Evolutionary conservation across 257 asterid species (phyloP).

Genomic region (Solanum chilense): DNA sequence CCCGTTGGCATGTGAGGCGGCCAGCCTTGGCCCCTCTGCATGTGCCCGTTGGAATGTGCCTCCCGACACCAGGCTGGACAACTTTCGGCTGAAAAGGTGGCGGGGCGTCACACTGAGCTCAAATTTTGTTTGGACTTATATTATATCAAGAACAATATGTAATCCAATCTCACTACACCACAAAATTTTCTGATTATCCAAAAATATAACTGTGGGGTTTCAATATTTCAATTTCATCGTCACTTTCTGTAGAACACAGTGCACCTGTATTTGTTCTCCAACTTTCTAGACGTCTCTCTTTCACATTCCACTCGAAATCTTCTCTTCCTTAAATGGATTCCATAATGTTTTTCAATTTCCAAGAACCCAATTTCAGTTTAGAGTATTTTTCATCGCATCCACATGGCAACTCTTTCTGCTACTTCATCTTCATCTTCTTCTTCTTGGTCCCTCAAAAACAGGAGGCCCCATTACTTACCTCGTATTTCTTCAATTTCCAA

Average conservation of each 20-base stretch:
- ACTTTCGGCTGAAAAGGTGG: too few relatives aligned
- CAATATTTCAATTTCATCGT: background rate
- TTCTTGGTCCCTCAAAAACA: constrained; percentile 9
- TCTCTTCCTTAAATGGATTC: background rate
- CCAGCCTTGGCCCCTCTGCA: too few relatives aligned
- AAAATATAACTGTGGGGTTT: constrained; percentile 9
- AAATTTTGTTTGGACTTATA: background rate
- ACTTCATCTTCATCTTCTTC: constrained; percentile 19
- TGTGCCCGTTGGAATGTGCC: too few relatives aligned
- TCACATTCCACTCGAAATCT: constrained; percentile 8
- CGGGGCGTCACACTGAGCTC: too few relatives aligned
- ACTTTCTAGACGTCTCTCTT: constrained; percentile 39
- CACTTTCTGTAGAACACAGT: background rate
- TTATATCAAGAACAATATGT: background rate
- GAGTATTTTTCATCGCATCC: background rate
- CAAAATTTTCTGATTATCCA: background rate
- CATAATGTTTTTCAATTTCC: background rate
- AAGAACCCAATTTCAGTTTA: background rate
- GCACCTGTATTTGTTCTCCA: constrained; percentile 45
- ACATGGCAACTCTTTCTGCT: constrained; percentile 44
- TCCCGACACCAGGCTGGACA: too few relatives aligned
- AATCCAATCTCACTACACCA: background rate
- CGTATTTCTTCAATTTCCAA: constrained; percentile 7
- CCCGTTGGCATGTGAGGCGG: too few relatives aligned
- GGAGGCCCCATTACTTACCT: background rate